Conservation (phyloP, 129 eudicot species). For the Saussurea involucrata region DNA sequence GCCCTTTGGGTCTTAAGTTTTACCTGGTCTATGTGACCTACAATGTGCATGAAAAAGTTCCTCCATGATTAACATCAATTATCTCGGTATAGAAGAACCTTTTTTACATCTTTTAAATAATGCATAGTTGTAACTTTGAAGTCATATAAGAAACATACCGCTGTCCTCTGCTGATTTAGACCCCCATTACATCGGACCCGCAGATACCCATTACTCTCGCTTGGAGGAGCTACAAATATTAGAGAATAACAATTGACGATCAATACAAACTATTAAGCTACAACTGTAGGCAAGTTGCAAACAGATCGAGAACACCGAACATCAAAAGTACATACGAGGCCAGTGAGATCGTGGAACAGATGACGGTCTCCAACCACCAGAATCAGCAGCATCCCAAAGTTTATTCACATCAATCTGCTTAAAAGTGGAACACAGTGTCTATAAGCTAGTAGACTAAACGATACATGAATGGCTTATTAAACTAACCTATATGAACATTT, state of each 20-base stretch:
- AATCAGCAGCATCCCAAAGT: slow-evolving; percentile 81
- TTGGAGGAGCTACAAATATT: slow-evolving; percentile 69
- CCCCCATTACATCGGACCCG: slow-evolving; percentile 99
- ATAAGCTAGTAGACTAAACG: background rate
- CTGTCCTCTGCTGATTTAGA: slow-evolving; percentile 93
- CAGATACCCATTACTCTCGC: slow-evolving; percentile 80
- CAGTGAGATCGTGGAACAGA: slow-evolving; percentile 88
- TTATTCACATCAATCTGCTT: slow-evolving; percentile 56
- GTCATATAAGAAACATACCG: slow-evolving; percentile 50
- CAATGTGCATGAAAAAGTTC: background rate
- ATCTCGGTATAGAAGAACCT: background rate
- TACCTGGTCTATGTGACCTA: background rate
- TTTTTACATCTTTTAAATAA: background rate
- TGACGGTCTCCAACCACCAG: slow-evolving; percentile 92
- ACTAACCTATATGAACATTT: background rate
- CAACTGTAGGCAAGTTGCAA: background rate
- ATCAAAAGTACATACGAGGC: slow-evolving; percentile 57
- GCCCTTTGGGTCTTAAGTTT: background rate
- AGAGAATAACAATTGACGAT: background rate
- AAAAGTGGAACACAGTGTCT: slow-evolving; percentile 7
- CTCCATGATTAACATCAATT: background rate
- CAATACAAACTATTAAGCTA: background rate
- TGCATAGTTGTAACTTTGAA: background rate
- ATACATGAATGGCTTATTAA: slow-evolving; percentile 1
- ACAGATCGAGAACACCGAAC: background rate